Base-by-base conservation (phyloP, 2,329 filamentous ascomycete species). In the Dactylellina cionopaga region DNA sequence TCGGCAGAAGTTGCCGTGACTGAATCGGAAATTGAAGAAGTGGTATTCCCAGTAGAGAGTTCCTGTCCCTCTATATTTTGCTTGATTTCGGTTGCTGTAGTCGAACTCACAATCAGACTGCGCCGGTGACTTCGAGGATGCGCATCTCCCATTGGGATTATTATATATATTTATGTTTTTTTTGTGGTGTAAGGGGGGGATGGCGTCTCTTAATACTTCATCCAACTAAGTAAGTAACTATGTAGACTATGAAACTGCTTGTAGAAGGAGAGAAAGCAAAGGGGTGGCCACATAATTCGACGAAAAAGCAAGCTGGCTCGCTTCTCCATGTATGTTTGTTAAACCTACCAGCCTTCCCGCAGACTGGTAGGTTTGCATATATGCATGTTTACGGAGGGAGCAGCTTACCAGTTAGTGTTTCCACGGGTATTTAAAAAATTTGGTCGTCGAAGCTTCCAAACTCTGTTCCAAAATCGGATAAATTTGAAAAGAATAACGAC, bases 121-220 rank as follows among this genome's bases (percentile, higher is more conserved):
- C 69, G 69, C 63, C 69, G 60, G 69, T 66, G 69, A 66, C 49
- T 68, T 56, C 69, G 46, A 56, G 49, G 62, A 22, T 74, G 62
- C 49, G 39, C 69, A 74, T 74, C 69, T 74, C 69, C 69, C 69
- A 74, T 74, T 74, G 52, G 68, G 59, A 72, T 59, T 17, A 60
- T 59, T 63, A 51, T 62, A 35, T 62, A 51, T 63, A 58, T 62
- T n/a, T 37, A 33, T n/a, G n/a, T n/a, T n/a, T n/a, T n/a, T n/a
- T 64, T 22, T 59, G 41, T 27, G 44, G 47, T 62, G 24, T 33
- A 65, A n/a, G 31, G 54, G 66, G 59, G 47, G 44, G 37, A 15
- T 19, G 17, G 51, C 15, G 10, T 47, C 29, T 72, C 59, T 64
- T 65, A 65, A 65, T 65, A 60, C 41, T 58, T 64, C 27, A 59